Evolutionary conservation across 2,329 filamentous ascomycete species (phyloP).

Genomic region (Stemphylium lycopersici): DNA sequence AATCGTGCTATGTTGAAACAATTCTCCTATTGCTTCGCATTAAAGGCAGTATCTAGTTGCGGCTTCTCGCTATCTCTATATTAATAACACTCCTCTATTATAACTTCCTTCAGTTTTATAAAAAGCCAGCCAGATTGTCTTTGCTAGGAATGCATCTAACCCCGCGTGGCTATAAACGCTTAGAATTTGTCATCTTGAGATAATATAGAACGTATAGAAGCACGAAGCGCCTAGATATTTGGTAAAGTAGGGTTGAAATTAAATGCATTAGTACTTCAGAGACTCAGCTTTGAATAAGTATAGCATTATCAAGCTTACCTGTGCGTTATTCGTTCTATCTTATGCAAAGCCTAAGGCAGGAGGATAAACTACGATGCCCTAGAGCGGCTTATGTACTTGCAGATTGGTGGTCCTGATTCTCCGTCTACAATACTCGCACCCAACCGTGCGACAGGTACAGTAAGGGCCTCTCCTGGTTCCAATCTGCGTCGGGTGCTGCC

Average conservation of each 20-base stretch:
- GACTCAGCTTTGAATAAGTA: not conserved
- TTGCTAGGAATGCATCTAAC: not conserved
- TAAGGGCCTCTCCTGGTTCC: not conserved
- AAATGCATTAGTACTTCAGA: conserved; percentile 1
- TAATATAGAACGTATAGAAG: not conserved
- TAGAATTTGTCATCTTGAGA: conserved; percentile 1
- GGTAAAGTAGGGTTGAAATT: conserved; percentile 1
- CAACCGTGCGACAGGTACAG: too few species aligned
- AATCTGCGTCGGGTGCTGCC: not conserved
- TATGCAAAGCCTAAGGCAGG: not conserved
- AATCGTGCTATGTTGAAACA: conserved; percentile 11
- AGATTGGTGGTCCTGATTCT: too few species aligned
- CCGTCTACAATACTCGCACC: too few species aligned
- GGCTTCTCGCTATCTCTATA: conserved; percentile 4
- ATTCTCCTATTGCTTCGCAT: conserved; percentile 19
- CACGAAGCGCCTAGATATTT: not conserved
- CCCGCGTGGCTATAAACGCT: not conserved
- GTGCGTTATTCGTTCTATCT: conserved; percentile 3
- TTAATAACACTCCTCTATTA: conserved; percentile 1
- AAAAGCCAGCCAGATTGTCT: not conserved
- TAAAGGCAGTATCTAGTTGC: not conserved
- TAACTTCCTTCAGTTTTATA: not conserved
- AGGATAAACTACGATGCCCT: not conserved
- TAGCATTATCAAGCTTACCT: not conserved
- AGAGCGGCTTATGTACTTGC: conserved; percentile 3